Conservation (phyloP, 1,284 basidiomycete genomes). For the Neotropicomus parvogracilis region DNA sequence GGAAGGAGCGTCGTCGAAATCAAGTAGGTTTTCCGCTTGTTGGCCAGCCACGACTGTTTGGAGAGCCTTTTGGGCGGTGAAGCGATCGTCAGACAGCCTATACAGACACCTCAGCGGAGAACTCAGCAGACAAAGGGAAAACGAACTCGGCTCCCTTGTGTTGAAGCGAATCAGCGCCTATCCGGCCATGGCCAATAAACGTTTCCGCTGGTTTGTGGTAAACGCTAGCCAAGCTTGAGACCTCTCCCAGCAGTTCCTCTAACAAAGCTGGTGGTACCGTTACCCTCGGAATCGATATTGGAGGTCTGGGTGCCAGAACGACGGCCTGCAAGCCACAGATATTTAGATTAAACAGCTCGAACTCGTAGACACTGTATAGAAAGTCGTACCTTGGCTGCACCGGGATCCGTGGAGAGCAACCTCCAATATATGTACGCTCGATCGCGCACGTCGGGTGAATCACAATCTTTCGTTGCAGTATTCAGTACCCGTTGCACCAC, state of each 20-base stretch:
- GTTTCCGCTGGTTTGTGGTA: conserved; percentile 96
- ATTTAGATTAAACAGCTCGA: conserved; percentile 7
- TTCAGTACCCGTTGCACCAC: conserved; percentile 89
- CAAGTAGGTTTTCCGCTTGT: conserved; percentile 91
- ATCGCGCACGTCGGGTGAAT: conserved; percentile 96
- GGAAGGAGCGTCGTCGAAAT: conserved; percentile 78
- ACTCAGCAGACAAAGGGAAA: conserved; percentile 13
- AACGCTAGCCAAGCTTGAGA: conserved; percentile 85
- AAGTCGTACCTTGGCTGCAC: conserved; percentile 78
- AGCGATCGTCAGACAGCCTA: conserved; percentile 59
- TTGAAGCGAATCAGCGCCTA: conserved; percentile 82
- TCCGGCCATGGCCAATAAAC: conserved; percentile 80
- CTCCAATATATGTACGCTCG: conserved; percentile 97
- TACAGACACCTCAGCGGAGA: not conserved
- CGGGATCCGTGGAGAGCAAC: conserved; percentile 87
- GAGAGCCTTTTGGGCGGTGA: conserved; percentile 77
- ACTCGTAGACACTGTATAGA: not conserved
- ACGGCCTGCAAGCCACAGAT: conserved; percentile 58
- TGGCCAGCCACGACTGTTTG: conserved; percentile 88
- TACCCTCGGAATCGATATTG: conserved; percentile 88
- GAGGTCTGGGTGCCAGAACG: conserved; percentile 86
- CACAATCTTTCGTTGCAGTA: conserved; percentile 94
- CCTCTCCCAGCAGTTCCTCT: conserved; percentile 88
- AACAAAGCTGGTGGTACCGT: conserved; percentile 88
- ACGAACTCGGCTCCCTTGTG: conserved; percentile 73